Evolutionary conservation across 306 rosid species (phyloP).

Genomic region (Rubus parviflorus): DNA sequence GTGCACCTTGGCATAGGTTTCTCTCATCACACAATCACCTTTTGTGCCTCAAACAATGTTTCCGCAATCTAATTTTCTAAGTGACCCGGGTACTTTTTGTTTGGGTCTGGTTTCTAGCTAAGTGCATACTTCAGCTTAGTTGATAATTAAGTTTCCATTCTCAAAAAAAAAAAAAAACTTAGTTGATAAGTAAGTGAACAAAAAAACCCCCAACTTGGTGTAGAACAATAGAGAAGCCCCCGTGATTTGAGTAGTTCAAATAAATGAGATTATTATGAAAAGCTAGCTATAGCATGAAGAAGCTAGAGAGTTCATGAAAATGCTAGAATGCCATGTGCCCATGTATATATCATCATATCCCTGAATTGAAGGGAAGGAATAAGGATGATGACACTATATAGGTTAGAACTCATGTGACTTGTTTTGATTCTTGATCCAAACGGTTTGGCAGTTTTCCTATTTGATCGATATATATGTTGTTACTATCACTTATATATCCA

Average conservation of each 20-base stretch:
- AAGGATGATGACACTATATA: slow-evolving; percentile 26
- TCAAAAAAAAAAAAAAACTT: too few species aligned
- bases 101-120: too few species aligned
- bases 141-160: neutral
- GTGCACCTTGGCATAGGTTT: too few species aligned
- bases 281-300: slow-evolving; percentile 27
- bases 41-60: neutral
- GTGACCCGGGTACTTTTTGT: too few species aligned
- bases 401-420: slow-evolving; percentile 52
- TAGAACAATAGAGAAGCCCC: slow-evolving; percentile 19
- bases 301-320: neutral
- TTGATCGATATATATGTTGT: slow-evolving; percentile 24
- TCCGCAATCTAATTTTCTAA: neutral
- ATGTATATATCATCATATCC: neutral
- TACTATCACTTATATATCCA: slow-evolving; percentile 12
- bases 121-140: neutral
- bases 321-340: neutral
- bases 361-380: neutral
- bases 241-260: slow-evolving; percentile 46
- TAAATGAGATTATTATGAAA: slow-evolving; percentile 21
- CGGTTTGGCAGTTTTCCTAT: slow-evolving; percentile 32
- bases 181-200: neutral
- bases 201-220: neutral
- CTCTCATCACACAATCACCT: neutral
- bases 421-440: slow-evolving; percentile 32